Evolutionary conservation across 345 rosid genomes (phyloP), one percentile per base, ranked within the genome.

Genomic region (Lumnitzera racemosa): DNA sequence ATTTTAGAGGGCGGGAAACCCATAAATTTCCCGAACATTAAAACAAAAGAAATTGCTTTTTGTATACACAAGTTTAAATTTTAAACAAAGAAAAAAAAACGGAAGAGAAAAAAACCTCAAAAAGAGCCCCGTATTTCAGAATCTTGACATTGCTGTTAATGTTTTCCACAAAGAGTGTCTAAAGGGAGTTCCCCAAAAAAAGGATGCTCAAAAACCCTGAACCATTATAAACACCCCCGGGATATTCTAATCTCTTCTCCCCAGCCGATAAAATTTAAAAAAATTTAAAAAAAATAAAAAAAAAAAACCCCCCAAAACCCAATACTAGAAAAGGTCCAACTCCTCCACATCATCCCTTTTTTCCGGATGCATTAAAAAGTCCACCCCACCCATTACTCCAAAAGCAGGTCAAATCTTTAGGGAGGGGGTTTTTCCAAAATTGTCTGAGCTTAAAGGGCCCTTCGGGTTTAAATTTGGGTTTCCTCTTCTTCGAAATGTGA

Each of bases 221-320:
- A 67, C 70, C 62, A 57, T 74, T 68, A 61, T 64, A 64, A 59
- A 66, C 62, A 31, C 75, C 76, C 15, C 49, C 64, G 53, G 66
- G 65, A 70, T 66, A 64, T 51, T 73, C 69, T 67, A 68, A 61
- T 50, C 55, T 63, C 51, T 64, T 76, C 27, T 61, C 74, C n/a
- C 59, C 64, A 23, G 59, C 59, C 20, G 69, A 46, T 46, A 55
- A 65, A 51, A 55, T 65, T 67, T 76, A 81, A 49, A n/a, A n/a
- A n/a, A n/a, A n/a, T n/a, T n/a, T n/a, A n/a, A n/a, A n/a, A n/a
- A n/a, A n/a, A n/a, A n/a, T n/a, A n/a, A n/a, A n/a, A n/a, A n/a
- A n/a, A n/a, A n/a, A n/a, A n/a, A n/a, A n/a, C 76, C 78, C 57
- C 76, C 90, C 70, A 86, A 61, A 59, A 83, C 94, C 90, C 89